Evolutionary conservation across 192 early-diverging fungal genomes (phyloP).

Genomic region (Podila verticillata): DNA sequence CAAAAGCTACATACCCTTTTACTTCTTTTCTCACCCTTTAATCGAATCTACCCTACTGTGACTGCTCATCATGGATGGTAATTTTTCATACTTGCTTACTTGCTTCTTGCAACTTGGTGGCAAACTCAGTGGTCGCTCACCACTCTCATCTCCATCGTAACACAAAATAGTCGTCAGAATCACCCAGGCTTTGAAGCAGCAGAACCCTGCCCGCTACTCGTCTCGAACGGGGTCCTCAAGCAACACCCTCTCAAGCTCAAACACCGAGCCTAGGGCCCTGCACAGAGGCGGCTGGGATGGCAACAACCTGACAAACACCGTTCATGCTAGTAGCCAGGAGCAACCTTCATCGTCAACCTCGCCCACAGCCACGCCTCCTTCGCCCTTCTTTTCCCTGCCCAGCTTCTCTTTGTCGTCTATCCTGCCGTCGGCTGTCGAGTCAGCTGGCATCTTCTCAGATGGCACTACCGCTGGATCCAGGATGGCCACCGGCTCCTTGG

Average conservation of each 20-base stretch:
- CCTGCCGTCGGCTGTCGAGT: conserved; percentile 11
- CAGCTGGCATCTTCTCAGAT: conserved; percentile 26
- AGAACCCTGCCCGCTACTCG: conserved; percentile 17
- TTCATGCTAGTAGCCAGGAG: not conserved
- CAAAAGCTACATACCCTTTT: not conserved
- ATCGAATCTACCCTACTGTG: conserved; percentile 8
- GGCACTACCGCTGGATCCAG: not conserved
- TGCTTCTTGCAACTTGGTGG: not conserved
- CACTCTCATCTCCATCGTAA: not conserved
- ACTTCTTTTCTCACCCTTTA: conserved; percentile 1
- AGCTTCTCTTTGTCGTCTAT: conserved; percentile 26
- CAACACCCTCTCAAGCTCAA: not conserved
- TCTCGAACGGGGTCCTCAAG: conserved; percentile 6
- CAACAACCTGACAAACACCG: conserved; percentile 2
- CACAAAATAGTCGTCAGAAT: conserved; percentile 32
- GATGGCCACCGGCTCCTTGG: conserved; percentile 10
- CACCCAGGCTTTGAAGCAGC: conserved; percentile 43
- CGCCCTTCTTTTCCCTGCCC: conserved; percentile 21
- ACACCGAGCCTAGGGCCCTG: not conserved
- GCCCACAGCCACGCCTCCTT: conserved; percentile 5
- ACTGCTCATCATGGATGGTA: conserved; percentile 20
- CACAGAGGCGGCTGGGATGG: not conserved
- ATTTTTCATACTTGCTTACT: not conserved
- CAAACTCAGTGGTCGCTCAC: not conserved
- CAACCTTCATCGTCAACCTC: conserved; percentile 2